Base-by-base conservation (phyloP, 2,329 filamentous ascomycete species). In the Pochonia chlamydosporia region DNA sequence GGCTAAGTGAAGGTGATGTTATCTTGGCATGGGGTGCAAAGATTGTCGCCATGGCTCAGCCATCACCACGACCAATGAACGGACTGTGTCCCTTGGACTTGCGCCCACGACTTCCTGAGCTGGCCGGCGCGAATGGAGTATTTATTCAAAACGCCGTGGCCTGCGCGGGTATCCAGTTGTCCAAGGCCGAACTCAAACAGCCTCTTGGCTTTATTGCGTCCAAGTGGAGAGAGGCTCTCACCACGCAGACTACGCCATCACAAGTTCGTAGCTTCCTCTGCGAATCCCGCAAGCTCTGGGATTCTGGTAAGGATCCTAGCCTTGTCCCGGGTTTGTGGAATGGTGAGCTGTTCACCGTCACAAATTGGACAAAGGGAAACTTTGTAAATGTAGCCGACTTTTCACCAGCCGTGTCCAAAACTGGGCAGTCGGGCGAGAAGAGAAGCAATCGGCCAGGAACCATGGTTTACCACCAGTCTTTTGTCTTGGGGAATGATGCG, bases 1-100 rank as follows among this genome's bases (percentile, higher is more conserved):
- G 73, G 47, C 35, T 76, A 25, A 75, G 69, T 50, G 71, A 75
- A n/a, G 65, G 69, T 18, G 73, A 77, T 44, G 58, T 76, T 2
- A 53, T 77, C 3, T 55, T 61, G 2, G 69, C 69, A 0, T 77
- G 72, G 69, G 55, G 60, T 44, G 55, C 63, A 4, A 53, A 51
- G 8, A 43, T 57, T 23, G 46, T 61, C 10, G 52, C 53, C 6
- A 33, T 41, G 11, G 49, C 56, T 13, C 49, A 56, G 33, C 44
- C 55, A 20, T 46, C 45, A n/a, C 51, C 49, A 14, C 49, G 53
- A 2, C 51, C 59, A 0, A 52, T 65, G 6, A 58, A 53, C 5
- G 51, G 58, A 4, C 30, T 62, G 24, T 44, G 44, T 33, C 53
- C 56, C 3, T 24, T 65, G 26, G 58, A 66, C 41, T 44, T 59